Conservation (phyloP, 2,329 filamentous ascomycete genomes). For the Xylaria sp. region DNA sequence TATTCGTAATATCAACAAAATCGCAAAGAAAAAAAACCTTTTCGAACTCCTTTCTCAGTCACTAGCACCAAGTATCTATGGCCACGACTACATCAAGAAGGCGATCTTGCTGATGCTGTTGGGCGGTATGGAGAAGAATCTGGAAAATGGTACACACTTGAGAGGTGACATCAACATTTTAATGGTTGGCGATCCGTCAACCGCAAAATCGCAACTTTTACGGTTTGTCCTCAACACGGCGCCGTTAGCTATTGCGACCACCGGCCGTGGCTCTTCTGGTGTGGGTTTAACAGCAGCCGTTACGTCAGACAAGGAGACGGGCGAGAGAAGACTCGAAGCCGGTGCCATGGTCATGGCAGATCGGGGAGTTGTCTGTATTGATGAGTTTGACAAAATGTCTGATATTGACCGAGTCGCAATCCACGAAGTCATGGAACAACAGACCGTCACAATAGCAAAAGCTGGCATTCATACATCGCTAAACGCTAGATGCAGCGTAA, state of each 20-base stretch:
- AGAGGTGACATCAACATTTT: slow-evolving; percentile 99
- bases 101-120: slow-evolving; percentile 94
- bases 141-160: slow-evolving; percentile 96
- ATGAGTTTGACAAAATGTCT: slow-evolving; percentile 99
- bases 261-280: slow-evolving; percentile 93
- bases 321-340: slow-evolving; percentile 90
- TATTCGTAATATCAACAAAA: slow-evolving; percentile 98
- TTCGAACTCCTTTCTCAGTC: slow-evolving; percentile 94
- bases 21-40: slow-evolving; percentile 91
- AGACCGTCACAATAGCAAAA: slow-evolving; percentile 98
- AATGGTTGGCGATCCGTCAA: slow-evolving; percentile 98
- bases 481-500: slow-evolving; percentile 94
- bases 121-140: slow-evolving; percentile 96
- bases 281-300: slow-evolving; percentile 97
- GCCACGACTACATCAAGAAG: slow-evolving; percentile 97
- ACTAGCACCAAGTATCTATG: slow-evolving; percentile 93
- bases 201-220: slow-evolving; percentile 96
- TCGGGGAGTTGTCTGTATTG: slow-evolving; percentile 96
- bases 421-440: slow-evolving; percentile 99
- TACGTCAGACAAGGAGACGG: slow-evolving; percentile 95
- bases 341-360: slow-evolving; percentile 99
- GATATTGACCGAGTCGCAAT: slow-evolving; percentile 97
- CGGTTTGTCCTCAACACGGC: slow-evolving; percentile 98
- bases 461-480: slow-evolving; percentile 97
- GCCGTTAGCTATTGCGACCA: slow-evolving; percentile 94